Base-by-base conservation (phyloP, 139 green algal genomes). In the Yamagishiella unicocca region DNA sequence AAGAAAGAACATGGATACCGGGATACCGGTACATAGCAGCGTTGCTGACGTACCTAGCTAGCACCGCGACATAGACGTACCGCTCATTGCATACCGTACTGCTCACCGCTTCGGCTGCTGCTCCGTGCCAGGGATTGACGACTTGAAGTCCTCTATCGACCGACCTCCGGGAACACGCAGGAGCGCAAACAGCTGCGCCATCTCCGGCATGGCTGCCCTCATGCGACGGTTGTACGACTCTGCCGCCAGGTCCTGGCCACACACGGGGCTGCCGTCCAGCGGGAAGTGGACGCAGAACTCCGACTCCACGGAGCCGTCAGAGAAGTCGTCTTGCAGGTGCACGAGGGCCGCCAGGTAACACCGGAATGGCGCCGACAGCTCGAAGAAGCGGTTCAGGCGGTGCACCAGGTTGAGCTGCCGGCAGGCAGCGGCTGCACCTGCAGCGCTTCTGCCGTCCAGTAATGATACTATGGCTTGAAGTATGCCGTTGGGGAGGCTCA, bases 211-310 rank as follows among this genome's bases (percentile, higher is more conserved):
- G 2, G 19, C 7, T 5, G 12, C 29, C 46, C 22, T 12, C 31
- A 53, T 37, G 14, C 21, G n/a, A 0, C 33, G 50, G 6, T n/a
- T 14, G 50, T 24, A 42, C 38, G 8, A 8, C 8, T 67, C 46
- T 6, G 46, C n/a, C 14, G 21, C 31, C 50, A 82, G 46, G 19
- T 82, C 74, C 22, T 2, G 17, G 5, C 74, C 74, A 33, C 29
- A 54, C 9, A 27, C 50, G 31, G 74, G 9, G 50, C 50, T 70
- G 74, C 50, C 74, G 74, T 82, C 74, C n/a, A 82, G 74, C 33
- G 74, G 74, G 8, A 46, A 53, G 2, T 31, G 6, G 17, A 4
- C 33, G 10, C 22, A n/a, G 31, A 82, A 82, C 1, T 37, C 74
- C 4, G 74, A 82, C 31, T 50, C 31, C 0, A 21, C 25, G 19